Conservation (phyloP, 1,284 basidiomycete species). For the Pseudozyma sp. region DNA sequence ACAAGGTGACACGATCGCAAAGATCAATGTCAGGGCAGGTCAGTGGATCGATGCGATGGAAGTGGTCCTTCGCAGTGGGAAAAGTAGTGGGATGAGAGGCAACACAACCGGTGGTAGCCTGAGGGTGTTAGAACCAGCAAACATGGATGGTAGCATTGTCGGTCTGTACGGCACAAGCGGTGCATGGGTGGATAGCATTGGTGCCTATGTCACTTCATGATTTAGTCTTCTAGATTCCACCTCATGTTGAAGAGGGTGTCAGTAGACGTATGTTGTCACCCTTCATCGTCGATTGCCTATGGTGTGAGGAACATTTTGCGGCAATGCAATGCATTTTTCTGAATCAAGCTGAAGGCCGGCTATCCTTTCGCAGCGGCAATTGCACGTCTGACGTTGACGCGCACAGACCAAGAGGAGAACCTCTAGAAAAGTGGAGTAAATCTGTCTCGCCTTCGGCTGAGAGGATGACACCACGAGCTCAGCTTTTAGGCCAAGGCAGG, state of each 20-base stretch:
- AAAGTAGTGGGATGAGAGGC: conserved; percentile 35
- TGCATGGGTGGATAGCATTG: conserved; percentile 40
- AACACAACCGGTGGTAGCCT: conserved; percentile 36
- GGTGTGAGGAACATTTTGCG: no score
- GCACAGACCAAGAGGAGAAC: no score
- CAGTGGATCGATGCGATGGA: conserved; percentile 52
- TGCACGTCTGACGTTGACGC: no score
- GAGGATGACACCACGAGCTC: no score
- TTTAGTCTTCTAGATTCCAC: not conserved
- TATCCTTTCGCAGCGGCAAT: no score
- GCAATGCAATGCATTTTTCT: no score
- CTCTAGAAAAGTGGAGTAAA: no score
- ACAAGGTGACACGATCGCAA: conserved; percentile 18
- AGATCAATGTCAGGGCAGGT: conserved; percentile 35
- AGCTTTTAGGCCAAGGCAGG: no score
- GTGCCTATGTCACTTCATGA: conserved; percentile 12
- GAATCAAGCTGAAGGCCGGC: no score
- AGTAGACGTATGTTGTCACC: no score
- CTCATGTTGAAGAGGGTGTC: not conserved
- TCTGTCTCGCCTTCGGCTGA: no score
- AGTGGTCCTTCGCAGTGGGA: conserved; percentile 32
- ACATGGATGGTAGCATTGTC: conserved; percentile 19
- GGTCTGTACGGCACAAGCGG: conserved; percentile 39
- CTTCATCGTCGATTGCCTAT: no score
- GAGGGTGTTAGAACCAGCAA: conserved; percentile 30